A percentile compares a stretch with the other conserved stretches of the same genome.
Evolutionary conservation across 129 eudicot species (phyloP).

Genomic region (Flaveria linearis): DNA sequence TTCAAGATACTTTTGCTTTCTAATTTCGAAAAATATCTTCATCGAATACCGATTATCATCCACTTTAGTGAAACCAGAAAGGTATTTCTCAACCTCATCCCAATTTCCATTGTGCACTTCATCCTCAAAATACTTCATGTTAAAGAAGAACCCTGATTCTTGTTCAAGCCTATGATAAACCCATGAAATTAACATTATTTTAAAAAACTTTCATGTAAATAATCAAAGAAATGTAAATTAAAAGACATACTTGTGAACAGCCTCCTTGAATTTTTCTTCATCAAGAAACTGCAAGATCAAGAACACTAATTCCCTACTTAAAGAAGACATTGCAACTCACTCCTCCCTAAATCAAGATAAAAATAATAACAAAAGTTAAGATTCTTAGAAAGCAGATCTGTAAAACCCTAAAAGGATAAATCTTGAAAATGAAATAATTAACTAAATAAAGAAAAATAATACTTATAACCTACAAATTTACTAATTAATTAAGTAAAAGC

Average conservation of each 20-base stretch:
- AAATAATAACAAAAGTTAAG: conserved; percentile 24
- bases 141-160: conserved; percentile 87
- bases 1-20: conserved; percentile 97
- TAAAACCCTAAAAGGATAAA: conserved; percentile 28
- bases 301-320: conserved; percentile 85
- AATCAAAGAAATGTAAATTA: conserved; percentile 1
- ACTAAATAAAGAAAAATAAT: too few relatives aligned
- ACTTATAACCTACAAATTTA: not conserved
- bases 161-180: conserved; percentile 62
- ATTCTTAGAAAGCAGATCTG: conserved; percentile 60
- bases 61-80: conserved; percentile 21
- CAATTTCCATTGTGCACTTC: conserved; percentile 84
- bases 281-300: conserved; percentile 82
- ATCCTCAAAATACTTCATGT: conserved; percentile 94
- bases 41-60: conserved; percentile 19
- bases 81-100: conserved; percentile 58
- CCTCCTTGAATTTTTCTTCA: conserved; percentile 84
- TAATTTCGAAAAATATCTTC: conserved; percentile 68
- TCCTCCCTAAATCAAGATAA: conserved; percentile 35
- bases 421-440: not conserved
- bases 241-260: conserved; percentile 84
- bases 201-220: not conserved
- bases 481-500: conserved; percentile 29
- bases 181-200: not conserved
- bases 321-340: conserved; percentile 65